Conservation (phyloP, 2,329 filamentous ascomycete species). For the Stachybotrys chlorohalonatus region DNA sequence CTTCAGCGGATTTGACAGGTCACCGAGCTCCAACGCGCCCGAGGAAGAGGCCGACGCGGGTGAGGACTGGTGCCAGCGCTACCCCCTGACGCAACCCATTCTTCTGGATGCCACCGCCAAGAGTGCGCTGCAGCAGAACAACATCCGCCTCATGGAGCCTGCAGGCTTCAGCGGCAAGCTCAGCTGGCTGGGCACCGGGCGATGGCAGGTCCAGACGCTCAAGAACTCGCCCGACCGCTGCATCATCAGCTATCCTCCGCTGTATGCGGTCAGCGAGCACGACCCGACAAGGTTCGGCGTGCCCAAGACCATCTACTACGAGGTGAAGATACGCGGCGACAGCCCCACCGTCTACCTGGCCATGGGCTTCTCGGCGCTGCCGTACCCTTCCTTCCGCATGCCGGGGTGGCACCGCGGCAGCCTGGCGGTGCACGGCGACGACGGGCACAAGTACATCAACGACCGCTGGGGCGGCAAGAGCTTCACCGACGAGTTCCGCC, state of each 20-base stretch:
- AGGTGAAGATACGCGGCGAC: conserved; percentile 47
- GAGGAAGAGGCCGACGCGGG: conserved; percentile 55
- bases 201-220: conserved; percentile 38
- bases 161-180: conserved; percentile 37
- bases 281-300: conserved; percentile 37
- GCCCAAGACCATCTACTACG: conserved; percentile 58
- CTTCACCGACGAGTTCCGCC: conserved; percentile 56
- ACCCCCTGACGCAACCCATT: conserved; percentile 49
- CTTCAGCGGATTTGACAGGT: conserved; percentile 52
- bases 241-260: conserved; percentile 58
- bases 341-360: conserved; percentile 45
- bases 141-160: conserved; percentile 47
- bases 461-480: conserved; percentile 63
- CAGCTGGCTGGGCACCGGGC: conserved; percentile 34
- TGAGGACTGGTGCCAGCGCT: conserved; percentile 53
- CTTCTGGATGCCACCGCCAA: conserved; percentile 35
- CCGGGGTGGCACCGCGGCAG: conserved; percentile 75
- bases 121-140: conserved; percentile 37
- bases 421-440: conserved; percentile 70
- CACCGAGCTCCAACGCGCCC: conserved; percentile 61
- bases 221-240: conserved; percentile 47
- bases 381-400: conserved; percentile 68
- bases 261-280: conserved; percentile 55
- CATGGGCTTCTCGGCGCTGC: conserved; percentile 62
- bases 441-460: conserved; percentile 68